Conservation (phyloP, 108 stramenopile species). For the Epipyxis sp. region DNA sequence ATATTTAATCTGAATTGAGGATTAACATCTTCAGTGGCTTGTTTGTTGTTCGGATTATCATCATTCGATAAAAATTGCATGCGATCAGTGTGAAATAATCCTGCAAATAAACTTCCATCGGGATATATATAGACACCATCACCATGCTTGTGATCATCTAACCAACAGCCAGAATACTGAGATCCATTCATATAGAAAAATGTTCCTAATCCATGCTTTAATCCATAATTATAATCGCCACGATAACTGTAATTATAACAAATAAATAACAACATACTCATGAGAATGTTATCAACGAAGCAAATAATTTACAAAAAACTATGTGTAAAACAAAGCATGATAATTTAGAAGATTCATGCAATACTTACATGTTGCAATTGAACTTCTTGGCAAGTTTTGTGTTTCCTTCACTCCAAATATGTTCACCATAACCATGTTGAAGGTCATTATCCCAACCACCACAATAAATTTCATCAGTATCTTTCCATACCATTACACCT, state of each 20-base stretch:
- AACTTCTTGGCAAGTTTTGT: neutral
- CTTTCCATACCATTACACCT: slow-evolving; percentile 22
- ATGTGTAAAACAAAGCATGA: no score
- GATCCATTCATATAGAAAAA: neutral
- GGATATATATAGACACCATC: neutral
- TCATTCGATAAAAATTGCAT: neutral
- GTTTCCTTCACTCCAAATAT: slow-evolving; percentile 22
- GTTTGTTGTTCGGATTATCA: neutral
- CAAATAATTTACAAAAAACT: no score
- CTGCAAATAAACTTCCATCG: neutral
- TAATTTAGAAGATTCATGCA: no score
- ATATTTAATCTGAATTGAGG: neutral
- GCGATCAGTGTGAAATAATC: neutral
- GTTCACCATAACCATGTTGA: slow-evolving; percentile 30
- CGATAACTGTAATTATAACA: no score
- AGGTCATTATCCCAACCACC: slow-evolving; percentile 16
- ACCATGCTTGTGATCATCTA: neutral
- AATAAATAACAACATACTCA: no score
- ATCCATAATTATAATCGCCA: neutral
- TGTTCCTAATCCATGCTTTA: neutral
- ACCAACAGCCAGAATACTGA: neutral
- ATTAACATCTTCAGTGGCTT: neutral
- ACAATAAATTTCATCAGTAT: slow-evolving; percentile 3
- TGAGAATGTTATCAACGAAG: no score
- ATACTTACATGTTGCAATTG: slow-evolving; percentile 17